These are phyloP conservation scores for Cucurbita maxima DNA, from an alignment of 306 rosid genomes.

Conservation along the genomic window DNA sequence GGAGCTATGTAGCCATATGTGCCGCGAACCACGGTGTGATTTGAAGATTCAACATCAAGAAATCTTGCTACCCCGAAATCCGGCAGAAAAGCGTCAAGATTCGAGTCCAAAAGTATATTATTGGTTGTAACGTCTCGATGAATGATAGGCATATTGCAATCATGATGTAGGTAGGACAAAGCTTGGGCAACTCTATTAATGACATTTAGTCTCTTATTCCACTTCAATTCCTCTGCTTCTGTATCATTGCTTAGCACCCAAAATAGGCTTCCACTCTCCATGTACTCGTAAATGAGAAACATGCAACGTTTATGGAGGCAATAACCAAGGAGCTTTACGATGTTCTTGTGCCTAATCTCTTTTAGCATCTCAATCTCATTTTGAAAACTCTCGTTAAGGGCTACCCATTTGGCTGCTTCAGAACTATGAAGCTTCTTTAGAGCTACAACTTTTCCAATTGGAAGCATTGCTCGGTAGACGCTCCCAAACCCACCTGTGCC, in stretches of 20 bases:
- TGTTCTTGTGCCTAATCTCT: no score
- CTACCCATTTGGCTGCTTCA: no score
- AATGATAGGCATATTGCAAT: slow-evolving; percentile 12
- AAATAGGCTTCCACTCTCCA: slow-evolving; percentile 18
- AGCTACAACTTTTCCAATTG: no score
- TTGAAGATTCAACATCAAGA: slow-evolving; percentile 8
- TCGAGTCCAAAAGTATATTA: slow-evolving; percentile 12
- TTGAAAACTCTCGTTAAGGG: no score
- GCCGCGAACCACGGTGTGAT: slow-evolving; percentile 5
- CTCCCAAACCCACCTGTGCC: no score
- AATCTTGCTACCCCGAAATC: slow-evolving; percentile 19
- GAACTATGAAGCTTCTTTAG: no score
- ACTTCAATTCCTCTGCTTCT: slow-evolving; percentile 11
- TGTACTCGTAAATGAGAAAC: slow-evolving; percentile 21
- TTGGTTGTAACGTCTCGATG: slow-evolving; percentile 13
- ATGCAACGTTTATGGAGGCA: slow-evolving; percentile 10
- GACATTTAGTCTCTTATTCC: slow-evolving; percentile 8
- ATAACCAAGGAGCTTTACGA: slow-evolving; percentile 17
- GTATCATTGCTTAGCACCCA: slow-evolving; percentile 6
- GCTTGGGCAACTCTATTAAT: slow-evolving; percentile 12
- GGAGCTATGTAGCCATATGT: slow-evolving; percentile 18
- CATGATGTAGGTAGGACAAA: slow-evolving; percentile 15
- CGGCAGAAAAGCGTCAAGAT: slow-evolving; percentile 10
- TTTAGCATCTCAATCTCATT: no score
- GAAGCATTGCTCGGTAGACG: no score